Evolutionary conservation across 2,329 filamentous ascomycete genomes (phyloP), one percentile per base, ranked within the genome.

Genomic region (Aphanoascus verrucosus): DNA sequence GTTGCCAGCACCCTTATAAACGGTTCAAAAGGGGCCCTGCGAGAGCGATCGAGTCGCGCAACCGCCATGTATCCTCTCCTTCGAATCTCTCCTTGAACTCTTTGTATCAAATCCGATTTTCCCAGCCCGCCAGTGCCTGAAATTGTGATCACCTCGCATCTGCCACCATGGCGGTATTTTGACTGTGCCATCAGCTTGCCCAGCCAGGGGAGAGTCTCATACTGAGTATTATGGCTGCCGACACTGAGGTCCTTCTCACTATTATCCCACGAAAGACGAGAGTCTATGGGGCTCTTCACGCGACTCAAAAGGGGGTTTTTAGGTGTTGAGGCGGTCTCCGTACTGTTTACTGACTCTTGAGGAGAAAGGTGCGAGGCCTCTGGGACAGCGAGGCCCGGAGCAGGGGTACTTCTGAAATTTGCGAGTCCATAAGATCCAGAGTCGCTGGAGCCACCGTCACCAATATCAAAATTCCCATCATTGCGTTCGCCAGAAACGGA

Each of bases 61-160:
- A 76, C 74, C 0, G 79, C 78, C 59, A 81, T 81, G 60, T 82
- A 84, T 5, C 80, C 80, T 55, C 76, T 67, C 58, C 74, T 76
- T 32, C 81, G 75, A 38, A 80, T 79, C 19, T 71, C 69, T 8
- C 75, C 70, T 57, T 82, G 79, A 7, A 82, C 72, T 53, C 75
- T 77, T 58, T 80, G 79, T 14, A 83, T 67, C 5, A 84, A 68
- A 54, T 79, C 76, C 1, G 79, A 79, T 62, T 84, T 84, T 14
- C 81, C 81, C 34, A 79, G 71, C 1, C 81, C 81, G 45, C 78
- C 73, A 15, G 72, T 68, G 17, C 80, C 81, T 49, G 69, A 75
- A 41, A 84, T 75, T 14, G 76, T 73, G 43, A 84, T 74, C 3
- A 84, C 69, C 61, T 83, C 80, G 50, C 76, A 81, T 50, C 83